Evolutionary conservation across 2,329 filamentous ascomycete genomes (phyloP), one percentile per base, ranked within the genome.

Genomic region (Penicillium glabrum): DNA sequence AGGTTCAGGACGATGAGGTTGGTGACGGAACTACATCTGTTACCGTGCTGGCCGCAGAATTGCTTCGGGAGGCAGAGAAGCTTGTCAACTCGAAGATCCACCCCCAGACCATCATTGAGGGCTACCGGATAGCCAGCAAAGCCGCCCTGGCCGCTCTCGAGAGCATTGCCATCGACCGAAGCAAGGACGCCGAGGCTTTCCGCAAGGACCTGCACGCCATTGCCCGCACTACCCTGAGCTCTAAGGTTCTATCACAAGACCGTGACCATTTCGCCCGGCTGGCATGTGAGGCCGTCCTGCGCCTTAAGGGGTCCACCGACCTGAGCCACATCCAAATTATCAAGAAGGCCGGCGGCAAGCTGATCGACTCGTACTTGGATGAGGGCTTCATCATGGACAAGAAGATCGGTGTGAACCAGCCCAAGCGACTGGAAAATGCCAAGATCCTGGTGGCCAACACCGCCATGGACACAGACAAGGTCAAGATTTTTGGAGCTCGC

Each of bases 311-410:
- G 56, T 96, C 92, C 2, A 91, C 90, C 56, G 95, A 99, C 75
- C 86, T 99, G 53, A 97, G 90, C 75, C 93, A 98, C 74, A 99
- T 99, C 65, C 95, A 99, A 77, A 93, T 99, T 71, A 99, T 99
- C 82, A 99, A 99, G 84, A 99, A 99, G 83, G 89, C 93, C 2
- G 95, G 95, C 67, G 95, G 95, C 68, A 99, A 98, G 83, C 86
- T 99, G 57, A 95, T 88, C 75, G 95, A 99, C 75, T 98, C 93
- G 13, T 99, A 99, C 78, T 84, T 99, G 43, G 95, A 99, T 72
- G 92, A 97, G 70, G 95, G 95, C 5, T 99, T 99, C 80, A 98
- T 99, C 71, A 82, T 99, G 53, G 95, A 99, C 81, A 99, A 99
- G 85, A 96, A 93, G 81, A 96, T 99, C 64, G 95, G 95, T 66